phyloP scores from a whole-genome alignment of 1,139 yeast species.

The Nadsonia starkeyi-henricii region DNA sequence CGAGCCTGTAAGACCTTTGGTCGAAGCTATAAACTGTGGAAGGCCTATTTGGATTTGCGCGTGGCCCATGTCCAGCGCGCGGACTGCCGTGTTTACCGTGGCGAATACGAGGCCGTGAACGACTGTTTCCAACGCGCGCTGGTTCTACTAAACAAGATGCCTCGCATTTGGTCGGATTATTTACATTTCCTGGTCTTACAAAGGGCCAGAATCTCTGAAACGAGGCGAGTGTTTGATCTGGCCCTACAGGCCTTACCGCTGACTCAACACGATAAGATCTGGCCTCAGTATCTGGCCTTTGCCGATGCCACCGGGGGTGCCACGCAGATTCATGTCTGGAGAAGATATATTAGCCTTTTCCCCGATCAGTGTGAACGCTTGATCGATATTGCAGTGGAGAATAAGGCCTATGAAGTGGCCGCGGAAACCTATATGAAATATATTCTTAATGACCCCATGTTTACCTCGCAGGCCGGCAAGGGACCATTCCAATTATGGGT shows the following conservation, averaged over 20 bases:
- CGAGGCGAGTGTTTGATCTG: slow-evolving; percentile 38
- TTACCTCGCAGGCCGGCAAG: slow-evolving; percentile 24
- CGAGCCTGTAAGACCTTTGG: slow-evolving; percentile 39
- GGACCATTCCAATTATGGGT: slow-evolving; percentile 33
- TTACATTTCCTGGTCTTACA: slow-evolving; percentile 32
- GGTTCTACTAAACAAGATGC: slow-evolving; percentile 31
- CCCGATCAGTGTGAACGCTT: slow-evolving; percentile 25
- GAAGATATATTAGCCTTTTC: slow-evolving; percentile 31
- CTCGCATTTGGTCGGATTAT: slow-evolving; percentile 44
- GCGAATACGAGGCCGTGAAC: slow-evolving; percentile 27
- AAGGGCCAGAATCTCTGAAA: slow-evolving; percentile 27
- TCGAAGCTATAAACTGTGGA: slow-evolving; percentile 46
- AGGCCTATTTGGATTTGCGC: slow-evolving; percentile 34
- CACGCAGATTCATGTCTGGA: slow-evolving; percentile 31
- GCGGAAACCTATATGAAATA: slow-evolving; percentile 17
- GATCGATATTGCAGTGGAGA: slow-evolving; percentile 16
- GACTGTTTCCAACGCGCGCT: slow-evolving; percentile 37
- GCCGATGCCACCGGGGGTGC: slow-evolving; percentile 35
- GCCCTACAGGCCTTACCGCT: slow-evolving; percentile 39
- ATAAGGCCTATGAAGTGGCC: slow-evolving; percentile 17
- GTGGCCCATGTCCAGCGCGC: slow-evolving; percentile 20
- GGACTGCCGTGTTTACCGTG: slow-evolving; percentile 18
- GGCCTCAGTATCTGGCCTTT: slow-evolving; percentile 45
- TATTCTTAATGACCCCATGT: slow-evolving; percentile 22
- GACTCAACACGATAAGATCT: slow-evolving; percentile 41